Base-by-base conservation (phyloP, 1,284 basidiomycete genomes). In the Marasmius sp. region DNA sequence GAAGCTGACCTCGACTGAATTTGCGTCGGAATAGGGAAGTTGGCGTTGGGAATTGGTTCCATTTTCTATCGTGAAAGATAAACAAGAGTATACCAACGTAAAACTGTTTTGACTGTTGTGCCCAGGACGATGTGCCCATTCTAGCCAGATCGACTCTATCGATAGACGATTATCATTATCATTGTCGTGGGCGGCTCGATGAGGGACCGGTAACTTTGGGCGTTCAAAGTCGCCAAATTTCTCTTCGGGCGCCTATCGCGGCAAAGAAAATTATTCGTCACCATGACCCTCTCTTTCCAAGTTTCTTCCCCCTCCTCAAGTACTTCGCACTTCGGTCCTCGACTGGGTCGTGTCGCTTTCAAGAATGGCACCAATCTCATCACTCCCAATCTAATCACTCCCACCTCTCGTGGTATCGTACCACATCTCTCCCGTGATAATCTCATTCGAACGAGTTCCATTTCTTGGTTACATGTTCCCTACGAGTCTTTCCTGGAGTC, bases 401-500 rank as follows among this genome's bases (percentile, higher is more conserved):
- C 81, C 5, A 89, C 91, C 8, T 88, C 87, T 50, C 85, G 90
- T 27, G 92, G 92, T 0, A 76, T 89, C 33, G 78, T 93, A 0
- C 87, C 88, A 2, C 92, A 94, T 74, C 76, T 93, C 6, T 88
- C 89, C 8, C 76, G 82, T 43, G 91, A 92, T 67, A 85, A 91
- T 64, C 74, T 81, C 9, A 69, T 69, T 16, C 62, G 69, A 22
- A 83, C 84, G 1, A 70, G 75, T 7, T 79, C 84, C 0, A 81
- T 90, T 37, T 78, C 72, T 62, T 90, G 87, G 83, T 74, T 91
- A 0, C 81, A 90, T 65, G 73, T 92, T 0, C 85, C 91, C 0
- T 92, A 92, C 68, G 92, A 94, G 74, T 84, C 87, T 33, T 93
- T 93, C 92, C 93, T 71, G 82, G 91, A 81, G n/a, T 14, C 34